Base-by-base conservation (phyloP, 2,329 filamentous ascomycete species). In the Alternaria ethzedia region DNA sequence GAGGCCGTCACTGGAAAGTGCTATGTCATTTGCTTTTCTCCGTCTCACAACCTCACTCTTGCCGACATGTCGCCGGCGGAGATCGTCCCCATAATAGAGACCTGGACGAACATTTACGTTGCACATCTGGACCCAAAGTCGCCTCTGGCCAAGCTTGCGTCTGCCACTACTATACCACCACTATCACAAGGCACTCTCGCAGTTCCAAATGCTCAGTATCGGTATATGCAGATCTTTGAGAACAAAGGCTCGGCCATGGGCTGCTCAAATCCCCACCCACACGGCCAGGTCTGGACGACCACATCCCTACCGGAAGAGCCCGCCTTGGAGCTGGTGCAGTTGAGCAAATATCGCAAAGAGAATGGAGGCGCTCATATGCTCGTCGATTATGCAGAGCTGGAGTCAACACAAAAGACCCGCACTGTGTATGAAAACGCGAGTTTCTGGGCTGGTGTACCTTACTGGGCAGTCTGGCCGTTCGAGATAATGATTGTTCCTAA, bases 201-300 rank as follows among this genome's bases (percentile, higher is more conserved):
- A 8, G 81, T 82, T 26, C 90, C 93, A 5, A 88, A 86, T 55
- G 87, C 91, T 57, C 93, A 97, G 81, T 93, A 97, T 74, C 89
- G 91, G 57, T 98, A 97, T 82, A 97, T 99, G 94, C 96, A 99
- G 79, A 98, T 99, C 68, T 99, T 99, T 67, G 96, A 99, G 83
- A 99, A 99, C 85, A 99, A 99, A 82, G 96, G 96, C 55, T 89
- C 92, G 1, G 93, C 95, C 11, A 99, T 99, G 96, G 96, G 96
- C 55, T 99, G 96, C 84, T 98, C 95, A 2, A 99, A 99, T 79
- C 96, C 96, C 1, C 96, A 99, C 79, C 96, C 96, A 0, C 96
- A 99, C 82, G 95, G 96, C 63, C 96, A 99, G 80, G 86, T 97
- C 66, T 99, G 96, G 96, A 96, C 93, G 3, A 97, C 94, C 0